phyloP scores from a whole-genome alignment of 148 eudicot species.

The Persicaria tinctoria region DNA sequence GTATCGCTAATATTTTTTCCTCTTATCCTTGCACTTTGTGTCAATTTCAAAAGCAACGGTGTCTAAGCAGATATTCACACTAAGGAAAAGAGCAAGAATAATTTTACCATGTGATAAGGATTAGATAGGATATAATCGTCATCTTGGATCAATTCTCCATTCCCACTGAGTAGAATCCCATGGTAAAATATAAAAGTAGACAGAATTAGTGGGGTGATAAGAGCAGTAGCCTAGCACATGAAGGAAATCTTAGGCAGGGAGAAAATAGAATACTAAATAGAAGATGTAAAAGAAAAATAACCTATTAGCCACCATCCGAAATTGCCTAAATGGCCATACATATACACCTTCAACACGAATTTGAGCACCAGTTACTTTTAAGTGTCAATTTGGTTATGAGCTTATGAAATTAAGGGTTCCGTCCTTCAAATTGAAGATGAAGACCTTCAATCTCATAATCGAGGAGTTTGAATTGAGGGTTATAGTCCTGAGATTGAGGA shows the following conservation, averaged over 20 bases:
- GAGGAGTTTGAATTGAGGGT: too few species aligned
- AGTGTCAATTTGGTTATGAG: too few species aligned
- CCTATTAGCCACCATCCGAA: constrained; percentile 95
- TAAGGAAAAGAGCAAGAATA: constrained; percentile 1
- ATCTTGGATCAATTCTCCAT: constrained; percentile 26
- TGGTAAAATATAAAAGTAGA: constrained; percentile 10
- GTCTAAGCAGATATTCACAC: background rate
- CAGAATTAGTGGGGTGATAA: background rate
- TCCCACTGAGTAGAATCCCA: constrained; percentile 16
- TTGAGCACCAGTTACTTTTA: constrained; percentile 45
- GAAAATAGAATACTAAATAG: background rate
- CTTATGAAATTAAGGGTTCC: too few species aligned
- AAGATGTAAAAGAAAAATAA: constrained; percentile 4
- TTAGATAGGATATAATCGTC: constrained; percentile 85
- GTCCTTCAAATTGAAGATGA: too few species aligned
- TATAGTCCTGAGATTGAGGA: too few species aligned
- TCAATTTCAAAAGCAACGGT: too few species aligned
- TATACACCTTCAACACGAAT: constrained; percentile 96
- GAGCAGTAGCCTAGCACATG: background rate
- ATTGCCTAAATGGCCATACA: constrained; percentile 97
- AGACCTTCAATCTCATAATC: too few species aligned
- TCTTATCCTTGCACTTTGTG: too few species aligned
- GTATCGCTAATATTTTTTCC: too few species aligned
- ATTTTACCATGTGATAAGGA: constrained; percentile 91
- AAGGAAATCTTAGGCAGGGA: background rate